Conservation (phyloP, 257 asterid species). For the Nicotiana attenuata region DNA sequence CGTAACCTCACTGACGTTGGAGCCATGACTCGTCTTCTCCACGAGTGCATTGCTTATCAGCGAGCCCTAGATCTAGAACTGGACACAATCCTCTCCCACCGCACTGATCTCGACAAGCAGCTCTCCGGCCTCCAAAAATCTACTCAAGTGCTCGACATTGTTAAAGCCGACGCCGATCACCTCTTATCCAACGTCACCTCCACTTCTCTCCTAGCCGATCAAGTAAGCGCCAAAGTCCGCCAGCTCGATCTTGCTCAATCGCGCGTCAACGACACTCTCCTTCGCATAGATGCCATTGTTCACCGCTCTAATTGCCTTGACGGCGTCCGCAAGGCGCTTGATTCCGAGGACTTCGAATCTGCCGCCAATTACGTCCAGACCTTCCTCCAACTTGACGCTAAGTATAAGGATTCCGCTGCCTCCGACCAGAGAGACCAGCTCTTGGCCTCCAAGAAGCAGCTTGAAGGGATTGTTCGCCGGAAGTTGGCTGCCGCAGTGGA, state of each 20-base stretch:
- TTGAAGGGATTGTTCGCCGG: constrained; percentile 67
- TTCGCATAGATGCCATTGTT: constrained; percentile 68
- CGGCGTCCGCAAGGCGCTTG: constrained; percentile 71
- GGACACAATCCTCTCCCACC: constrained; percentile 68
- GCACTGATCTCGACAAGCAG: constrained; percentile 69
- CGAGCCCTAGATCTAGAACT: constrained; percentile 73
- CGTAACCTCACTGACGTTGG: constrained; percentile 81
- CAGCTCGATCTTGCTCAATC: constrained; percentile 86
- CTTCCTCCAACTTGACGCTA: constrained; percentile 77
- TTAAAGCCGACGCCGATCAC: constrained; percentile 62
- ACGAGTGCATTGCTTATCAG: constrained; percentile 90
- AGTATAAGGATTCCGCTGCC: constrained; percentile 61
- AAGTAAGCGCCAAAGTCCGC: constrained; percentile 79
- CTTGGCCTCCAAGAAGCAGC: constrained; percentile 66
- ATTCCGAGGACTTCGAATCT: constrained; percentile 72
- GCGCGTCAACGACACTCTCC: constrained; percentile 75
- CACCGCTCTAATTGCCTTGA: constrained; percentile 71
- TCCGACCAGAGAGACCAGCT: constrained; percentile 85
- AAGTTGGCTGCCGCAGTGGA: constrained; percentile 63
- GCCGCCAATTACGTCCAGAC: constrained; percentile 68
- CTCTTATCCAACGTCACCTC: constrained; percentile 68
- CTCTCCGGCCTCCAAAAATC: constrained; percentile 68
- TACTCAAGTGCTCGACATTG: constrained; percentile 60
- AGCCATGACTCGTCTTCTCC: constrained; percentile 84
- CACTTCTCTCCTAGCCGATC: constrained; percentile 76